Evolutionary conservation across 306 rosid genomes (phyloP).

Genomic region (Rosa chinensis): DNA sequence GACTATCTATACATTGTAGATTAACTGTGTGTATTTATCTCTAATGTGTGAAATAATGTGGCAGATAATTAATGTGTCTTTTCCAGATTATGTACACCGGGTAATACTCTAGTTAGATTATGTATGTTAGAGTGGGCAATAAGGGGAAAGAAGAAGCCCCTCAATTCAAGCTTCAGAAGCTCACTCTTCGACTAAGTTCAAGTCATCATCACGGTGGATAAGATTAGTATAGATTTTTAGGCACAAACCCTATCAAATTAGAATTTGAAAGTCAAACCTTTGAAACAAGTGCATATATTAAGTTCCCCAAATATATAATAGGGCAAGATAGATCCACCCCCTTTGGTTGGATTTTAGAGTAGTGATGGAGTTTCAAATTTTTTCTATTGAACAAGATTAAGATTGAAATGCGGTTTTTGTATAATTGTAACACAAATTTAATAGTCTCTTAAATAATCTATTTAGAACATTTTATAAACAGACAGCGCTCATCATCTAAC

Average conservation of each 20-base stretch:
- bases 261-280: too few relatives aligned
- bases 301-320: too few relatives aligned
- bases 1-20: neutral
- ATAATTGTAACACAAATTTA: too few relatives aligned
- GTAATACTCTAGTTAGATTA: conserved; percentile 3
- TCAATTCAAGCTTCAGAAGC: neutral
- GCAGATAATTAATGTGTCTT: neutral
- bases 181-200: neutral
- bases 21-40: neutral
- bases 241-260: neutral
- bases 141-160: neutral
- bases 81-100: conserved; percentile 22
- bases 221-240: neutral
- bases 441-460: neutral
- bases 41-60: conserved; percentile 5
- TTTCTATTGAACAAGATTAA: too few relatives aligned
- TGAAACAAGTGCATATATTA: too few relatives aligned
- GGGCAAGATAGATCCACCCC: too few relatives aligned
- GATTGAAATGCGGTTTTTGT: too few relatives aligned
- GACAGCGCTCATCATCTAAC: neutral
- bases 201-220: neutral
- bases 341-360: too few relatives aligned
- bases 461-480: neutral
- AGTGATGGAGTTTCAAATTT: too few relatives aligned
- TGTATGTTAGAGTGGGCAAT: neutral